Percentiles rank a stretch among this genome's conserved stretches.
These are phyloP conservation scores for Penicillium sp. DNA, from an alignment of 2,329 filamentous ascomycete genomes.

Conservation along the genomic window DNA sequence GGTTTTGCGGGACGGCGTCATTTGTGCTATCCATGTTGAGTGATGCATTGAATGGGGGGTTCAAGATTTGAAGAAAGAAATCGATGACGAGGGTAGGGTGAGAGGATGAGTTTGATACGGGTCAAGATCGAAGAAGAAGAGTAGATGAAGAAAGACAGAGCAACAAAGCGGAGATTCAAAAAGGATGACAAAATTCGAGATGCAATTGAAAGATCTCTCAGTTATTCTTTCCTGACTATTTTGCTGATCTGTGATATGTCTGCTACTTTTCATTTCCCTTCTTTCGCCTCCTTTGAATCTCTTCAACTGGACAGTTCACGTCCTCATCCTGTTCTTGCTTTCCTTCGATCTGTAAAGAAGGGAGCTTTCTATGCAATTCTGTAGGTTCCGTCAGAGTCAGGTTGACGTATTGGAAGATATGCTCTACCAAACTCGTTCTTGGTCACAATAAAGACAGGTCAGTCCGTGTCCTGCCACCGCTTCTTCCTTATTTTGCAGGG, in stretches of 20 bases:
- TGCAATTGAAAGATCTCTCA: neutral
- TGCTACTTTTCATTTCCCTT: neutral
- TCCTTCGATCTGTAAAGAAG: neutral
- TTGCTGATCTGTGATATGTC: neutral
- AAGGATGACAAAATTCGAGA: neutral
- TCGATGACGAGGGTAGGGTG: neutral
- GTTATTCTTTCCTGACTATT: neutral
- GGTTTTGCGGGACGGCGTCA: neutral
- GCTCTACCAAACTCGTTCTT: neutral
- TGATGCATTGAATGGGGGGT: too few relatives aligned
- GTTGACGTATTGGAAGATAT: neutral
- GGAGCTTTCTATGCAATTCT: neutral
- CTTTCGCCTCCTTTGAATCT: neutral
- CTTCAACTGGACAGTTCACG: neutral
- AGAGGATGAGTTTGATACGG: neutral
- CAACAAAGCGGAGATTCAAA: neutral
- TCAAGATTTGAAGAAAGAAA: neutral
- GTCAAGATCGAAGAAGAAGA: neutral
- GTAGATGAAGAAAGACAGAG: neutral
- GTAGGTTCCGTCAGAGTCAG: too few relatives aligned
- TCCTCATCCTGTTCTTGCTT: neutral
- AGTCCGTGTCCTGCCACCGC: too few relatives aligned
- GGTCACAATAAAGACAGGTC: neutral
- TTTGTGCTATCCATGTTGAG: too few relatives aligned
- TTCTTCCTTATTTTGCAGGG: neutral